Conservation (phyloP, 202 grass and related monocot species). For the Bolboschoenoplectus hybrid region DNA sequence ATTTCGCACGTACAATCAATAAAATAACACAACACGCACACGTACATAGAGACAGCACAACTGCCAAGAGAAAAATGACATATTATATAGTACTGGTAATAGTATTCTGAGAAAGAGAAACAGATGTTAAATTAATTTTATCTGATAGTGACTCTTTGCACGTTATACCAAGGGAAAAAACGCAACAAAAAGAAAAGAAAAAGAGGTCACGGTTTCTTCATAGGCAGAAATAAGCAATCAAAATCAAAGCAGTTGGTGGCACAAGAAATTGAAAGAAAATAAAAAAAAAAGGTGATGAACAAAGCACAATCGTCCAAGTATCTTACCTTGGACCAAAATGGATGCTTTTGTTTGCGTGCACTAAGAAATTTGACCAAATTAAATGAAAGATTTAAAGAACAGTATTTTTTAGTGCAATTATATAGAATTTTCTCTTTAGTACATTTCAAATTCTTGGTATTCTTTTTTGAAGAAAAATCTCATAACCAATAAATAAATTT, state of each 20-base stretch:
- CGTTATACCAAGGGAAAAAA: neutral
- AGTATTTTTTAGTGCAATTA: neutral
- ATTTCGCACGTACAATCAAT: no score
- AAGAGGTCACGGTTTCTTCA: neutral
- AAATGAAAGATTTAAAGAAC: neutral
- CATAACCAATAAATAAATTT: neutral
- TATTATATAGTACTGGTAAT: neutral
- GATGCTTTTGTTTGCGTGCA: neutral
- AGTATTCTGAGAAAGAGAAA: neutral
- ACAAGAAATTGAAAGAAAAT: neutral
- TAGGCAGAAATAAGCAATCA: neutral
- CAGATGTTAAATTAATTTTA: neutral
- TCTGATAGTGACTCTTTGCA: neutral
- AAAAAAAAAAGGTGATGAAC: neutral
- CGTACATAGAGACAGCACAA: neutral
- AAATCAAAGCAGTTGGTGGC: conserved; percentile 1
- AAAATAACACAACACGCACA: neutral
- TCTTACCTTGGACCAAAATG: neutral
- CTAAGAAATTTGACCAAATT: neutral
- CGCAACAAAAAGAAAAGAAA: neutral
- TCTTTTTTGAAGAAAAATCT: neutral
- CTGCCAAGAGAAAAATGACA: neutral
- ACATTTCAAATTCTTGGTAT: neutral
- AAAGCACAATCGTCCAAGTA: neutral
- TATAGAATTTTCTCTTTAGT: neutral